Base-by-base conservation (phyloP, 306 rosid genomes). In the Neltuma alba region DNA sequence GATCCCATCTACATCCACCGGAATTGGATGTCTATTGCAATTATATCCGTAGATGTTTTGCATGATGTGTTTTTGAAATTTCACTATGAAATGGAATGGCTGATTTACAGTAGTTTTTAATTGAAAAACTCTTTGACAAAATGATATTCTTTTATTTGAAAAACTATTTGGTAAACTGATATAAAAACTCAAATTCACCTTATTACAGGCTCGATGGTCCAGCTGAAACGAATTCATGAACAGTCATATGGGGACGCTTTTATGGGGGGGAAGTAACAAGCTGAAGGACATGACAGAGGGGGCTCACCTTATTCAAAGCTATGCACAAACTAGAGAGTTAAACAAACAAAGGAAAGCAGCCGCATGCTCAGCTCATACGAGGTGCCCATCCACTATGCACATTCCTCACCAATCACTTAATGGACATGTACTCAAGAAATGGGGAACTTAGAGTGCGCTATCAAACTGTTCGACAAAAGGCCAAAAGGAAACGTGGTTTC, bases 301-400 rank as follows among this genome's bases (percentile, higher is more conserved):
- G 83, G 91, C 80, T 11, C 79, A 79, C 7, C 66, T 83, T n/a
- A 76, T 84, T 78, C 90, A 90, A 76, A 78, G 72, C 36, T 86
- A 58, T 77, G 86, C 90, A 52, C 65, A 82, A 65, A 68, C 76
- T 55, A 85, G 80, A 84, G 81, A 88, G 36, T 86, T 88, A 5
- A 78, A 55, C 80, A 82, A 61, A 80, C 80, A 80, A 61, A 79
- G 91, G 91, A 20, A 88, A 87, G 47, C 79, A 84, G 83, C 79
- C 88, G 74, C 93, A 90, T 79, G 93, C 86, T 71, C 89, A 58
- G 61, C 80, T 90, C 52, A 78, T 87, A 36, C 85, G 87, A 27
- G 23, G 77, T 8, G 68, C 76, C 40, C 67, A 45, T 67, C 87
- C 88, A 45, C 50, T 64, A 63, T 73, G 86, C 82, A 76, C 84